These are phyloP conservation scores for Nemania sp. DNA, from an alignment of 2,329 filamentous ascomycete species.

Conservation along the genomic window DNA sequence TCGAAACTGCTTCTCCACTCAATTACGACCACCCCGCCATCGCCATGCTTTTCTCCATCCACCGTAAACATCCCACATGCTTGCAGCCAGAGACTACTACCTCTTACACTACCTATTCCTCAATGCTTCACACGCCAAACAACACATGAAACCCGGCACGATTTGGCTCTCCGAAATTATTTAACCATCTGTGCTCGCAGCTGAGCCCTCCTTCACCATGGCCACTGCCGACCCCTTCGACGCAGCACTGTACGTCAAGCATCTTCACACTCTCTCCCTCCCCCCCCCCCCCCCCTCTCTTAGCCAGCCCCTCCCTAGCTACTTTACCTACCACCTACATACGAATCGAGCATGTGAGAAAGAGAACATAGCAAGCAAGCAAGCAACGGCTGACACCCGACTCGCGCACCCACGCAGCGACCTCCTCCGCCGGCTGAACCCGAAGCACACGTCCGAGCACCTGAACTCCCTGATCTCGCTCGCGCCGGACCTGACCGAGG, in stretches of 20 bases:
- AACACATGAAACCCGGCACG: neutral
- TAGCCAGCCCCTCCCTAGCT: neutral
- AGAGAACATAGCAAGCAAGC: neutral
- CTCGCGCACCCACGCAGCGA: conserved; percentile 65
- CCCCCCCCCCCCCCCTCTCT: too few species aligned
- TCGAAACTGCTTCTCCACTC: too few species aligned
- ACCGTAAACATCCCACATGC: neutral
- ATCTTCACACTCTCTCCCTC: too few species aligned
- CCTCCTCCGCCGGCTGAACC: conserved; percentile 96
- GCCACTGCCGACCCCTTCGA: conserved; percentile 69
- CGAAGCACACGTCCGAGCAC: conserved; percentile 86
- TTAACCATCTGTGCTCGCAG: neutral
- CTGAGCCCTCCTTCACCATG: conserved; percentile 42
- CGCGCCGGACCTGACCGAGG: conserved; percentile 90
- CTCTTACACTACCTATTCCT: too few species aligned
- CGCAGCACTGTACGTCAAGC: conserved; percentile 72
- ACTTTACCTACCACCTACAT: neutral
- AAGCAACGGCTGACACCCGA: conserved; percentile 1
- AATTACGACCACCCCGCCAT: conserved; percentile 2
- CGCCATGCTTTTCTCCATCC: conserved; percentile 8
- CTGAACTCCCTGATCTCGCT: conserved; percentile 87
- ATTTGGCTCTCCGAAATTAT: neutral
- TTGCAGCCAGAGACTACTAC: neutral
- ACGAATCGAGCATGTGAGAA: neutral
- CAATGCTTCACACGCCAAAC: neutral